phyloP scores from a whole-genome alignment of 2,329 filamentous ascomycete genomes.

The Aspergillus neotritici region DNA sequence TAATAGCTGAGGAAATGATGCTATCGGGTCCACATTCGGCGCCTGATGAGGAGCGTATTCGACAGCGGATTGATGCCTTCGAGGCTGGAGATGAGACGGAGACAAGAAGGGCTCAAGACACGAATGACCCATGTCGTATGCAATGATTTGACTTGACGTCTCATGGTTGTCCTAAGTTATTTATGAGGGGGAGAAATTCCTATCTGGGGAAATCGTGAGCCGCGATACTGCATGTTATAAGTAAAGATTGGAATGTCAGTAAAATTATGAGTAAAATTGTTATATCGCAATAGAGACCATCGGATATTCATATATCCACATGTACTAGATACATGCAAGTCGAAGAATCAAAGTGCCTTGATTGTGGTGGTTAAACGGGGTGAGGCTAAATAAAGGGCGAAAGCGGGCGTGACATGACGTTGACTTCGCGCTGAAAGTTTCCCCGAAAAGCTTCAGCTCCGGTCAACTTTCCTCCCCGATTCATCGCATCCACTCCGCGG shows the following conservation, averaged over 20 bases:
- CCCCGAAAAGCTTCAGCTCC: conserved; percentile 14
- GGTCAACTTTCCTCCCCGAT: not conserved
- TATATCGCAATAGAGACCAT: no score
- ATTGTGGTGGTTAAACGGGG: no score
- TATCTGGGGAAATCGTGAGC: no score
- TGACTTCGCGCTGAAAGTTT: conserved; percentile 8
- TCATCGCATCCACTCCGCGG: not conserved
- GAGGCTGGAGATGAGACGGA: conserved; percentile 1
- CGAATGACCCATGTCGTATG: not conserved
- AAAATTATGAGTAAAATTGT: no score
- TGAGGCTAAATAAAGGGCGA: not conserved
- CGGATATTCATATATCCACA: no score
- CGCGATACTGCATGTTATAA: no score
- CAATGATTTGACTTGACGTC: not conserved
- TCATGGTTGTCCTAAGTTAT: no score
- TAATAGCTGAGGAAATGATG: not conserved
- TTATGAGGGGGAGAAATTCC: no score
- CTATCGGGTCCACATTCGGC: not conserved
- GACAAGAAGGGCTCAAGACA: not conserved
- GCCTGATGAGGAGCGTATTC: not conserved
- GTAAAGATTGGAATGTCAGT: no score
- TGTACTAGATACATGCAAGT: not conserved
- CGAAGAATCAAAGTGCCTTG: not conserved
- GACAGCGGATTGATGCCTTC: not conserved
- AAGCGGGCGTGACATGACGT: conserved; percentile 13